Percentiles rank a stretch among this genome's conserved stretches.
Evolutionary conservation across 1,284 basidiomycete genomes (phyloP).

Genomic region (Paramarasmius palmivorus): DNA sequence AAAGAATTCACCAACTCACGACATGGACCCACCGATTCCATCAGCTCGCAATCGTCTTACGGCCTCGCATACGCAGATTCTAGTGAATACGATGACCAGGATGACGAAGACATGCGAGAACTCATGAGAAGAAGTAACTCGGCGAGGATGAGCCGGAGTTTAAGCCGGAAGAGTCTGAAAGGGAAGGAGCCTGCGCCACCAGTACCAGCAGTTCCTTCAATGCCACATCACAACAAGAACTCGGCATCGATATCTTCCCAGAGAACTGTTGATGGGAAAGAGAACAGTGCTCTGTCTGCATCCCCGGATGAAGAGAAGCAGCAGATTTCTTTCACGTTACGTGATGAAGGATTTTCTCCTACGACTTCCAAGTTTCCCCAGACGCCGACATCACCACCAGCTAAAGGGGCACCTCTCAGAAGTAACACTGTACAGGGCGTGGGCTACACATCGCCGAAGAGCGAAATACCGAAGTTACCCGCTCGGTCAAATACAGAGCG

Average conservation of each 20-base stretch:
- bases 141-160: constrained; percentile 1
- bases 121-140: background rate
- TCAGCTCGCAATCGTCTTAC: background rate
- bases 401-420: background rate
- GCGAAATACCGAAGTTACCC: background rate
- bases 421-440: background rate
- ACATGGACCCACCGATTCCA: background rate
- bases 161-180: background rate
- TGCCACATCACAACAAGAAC: background rate
- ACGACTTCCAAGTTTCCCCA: no score
- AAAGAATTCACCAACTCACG: background rate
- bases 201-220: background rate
- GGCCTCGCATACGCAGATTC: background rate
- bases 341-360: no score
- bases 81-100: background rate
- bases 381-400: background rate
- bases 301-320: no score
- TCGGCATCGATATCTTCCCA: no score
- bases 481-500: background rate
- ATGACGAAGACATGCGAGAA: background rate
- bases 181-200: background rate
- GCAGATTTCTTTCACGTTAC: no score
- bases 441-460: background rate
- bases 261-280: no score
- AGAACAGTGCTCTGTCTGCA: no score